phyloP scores from a whole-genome alignment of 2,329 filamentous ascomycete genomes.

The Hypoxylon sp. region DNA sequence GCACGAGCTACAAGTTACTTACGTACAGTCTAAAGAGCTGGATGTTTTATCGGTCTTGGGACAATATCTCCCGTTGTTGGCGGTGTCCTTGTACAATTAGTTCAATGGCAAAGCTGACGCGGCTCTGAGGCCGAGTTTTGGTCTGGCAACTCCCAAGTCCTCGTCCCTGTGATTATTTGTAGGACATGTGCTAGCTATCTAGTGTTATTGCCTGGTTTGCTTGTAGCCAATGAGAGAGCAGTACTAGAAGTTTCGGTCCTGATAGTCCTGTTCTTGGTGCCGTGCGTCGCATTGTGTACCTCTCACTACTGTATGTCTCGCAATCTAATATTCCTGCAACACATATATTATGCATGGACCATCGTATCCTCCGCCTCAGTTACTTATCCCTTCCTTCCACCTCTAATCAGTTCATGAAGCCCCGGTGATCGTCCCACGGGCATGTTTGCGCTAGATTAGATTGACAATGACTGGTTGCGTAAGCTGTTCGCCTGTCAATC shows the following conservation, averaged over 20 bases:
- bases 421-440: conserved; percentile 2
- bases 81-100: conserved; percentile 42
- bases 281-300: background rate
- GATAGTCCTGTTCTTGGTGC: background rate
- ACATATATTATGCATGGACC: no score
- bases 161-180: background rate
- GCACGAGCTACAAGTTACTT: conserved; percentile 20
- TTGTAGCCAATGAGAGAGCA: background rate
- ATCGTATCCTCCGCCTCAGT: background rate
- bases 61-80: conserved; percentile 35
- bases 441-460: conserved; percentile 16
- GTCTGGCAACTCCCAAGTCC: conserved; percentile 41
- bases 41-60: conserved; percentile 51
- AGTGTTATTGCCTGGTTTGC: background rate
- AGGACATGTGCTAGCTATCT: background rate
- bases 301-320: background rate
- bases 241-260: background rate
- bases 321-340: background rate
- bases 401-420: conserved; percentile 2
- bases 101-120: conserved; percentile 43
- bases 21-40: conserved; percentile 29
- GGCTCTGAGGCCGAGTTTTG: conserved; percentile 49
- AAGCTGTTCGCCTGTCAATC: conserved; percentile 24
- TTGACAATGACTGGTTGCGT: conserved; percentile 19
- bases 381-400: background rate